A percentile compares a stretch with the other conserved stretches of the same genome.
These are phyloP conservation scores for Claviceps capensis DNA, from an alignment of 2,329 filamentous ascomycete genomes.

Conservation along the genomic window DNA sequence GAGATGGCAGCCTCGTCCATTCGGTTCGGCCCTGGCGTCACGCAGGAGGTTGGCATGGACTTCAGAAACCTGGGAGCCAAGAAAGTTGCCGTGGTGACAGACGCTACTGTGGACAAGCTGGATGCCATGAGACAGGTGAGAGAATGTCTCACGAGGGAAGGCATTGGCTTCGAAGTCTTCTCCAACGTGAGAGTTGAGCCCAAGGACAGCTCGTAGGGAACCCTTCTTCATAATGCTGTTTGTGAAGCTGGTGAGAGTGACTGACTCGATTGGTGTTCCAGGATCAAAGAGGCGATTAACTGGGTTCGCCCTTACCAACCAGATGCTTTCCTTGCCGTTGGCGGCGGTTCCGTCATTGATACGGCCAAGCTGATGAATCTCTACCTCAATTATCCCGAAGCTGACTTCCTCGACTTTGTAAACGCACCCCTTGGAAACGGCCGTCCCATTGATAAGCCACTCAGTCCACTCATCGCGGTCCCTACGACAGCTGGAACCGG, in stretches of 20 bases:
- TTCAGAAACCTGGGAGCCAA: slow-evolving; percentile 80
- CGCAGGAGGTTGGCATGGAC: slow-evolving; percentile 96
- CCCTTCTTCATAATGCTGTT: not conserved
- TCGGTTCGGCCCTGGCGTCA: slow-evolving; percentile 83
- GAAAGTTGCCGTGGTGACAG: slow-evolving; percentile 85
- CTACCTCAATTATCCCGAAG: slow-evolving; percentile 80
- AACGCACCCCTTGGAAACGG: slow-evolving; percentile 88
- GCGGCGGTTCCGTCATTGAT: slow-evolving; percentile 84
- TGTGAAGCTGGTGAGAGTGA: slow-evolving; percentile 16
- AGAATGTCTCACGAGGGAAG: slow-evolving; percentile 65
- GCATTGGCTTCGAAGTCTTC: slow-evolving; percentile 69
- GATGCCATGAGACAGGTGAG: slow-evolving; percentile 82
- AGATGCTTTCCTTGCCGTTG: slow-evolving; percentile 87
- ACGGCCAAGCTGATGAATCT: slow-evolving; percentile 98
- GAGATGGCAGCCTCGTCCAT: slow-evolving; percentile 96
- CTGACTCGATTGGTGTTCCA: slow-evolving; percentile 19
- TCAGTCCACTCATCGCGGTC: slow-evolving; percentile 68
- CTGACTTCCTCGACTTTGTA: slow-evolving; percentile 93
- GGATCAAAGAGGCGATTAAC: slow-evolving; percentile 77
- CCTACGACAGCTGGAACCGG: slow-evolving; percentile 77
- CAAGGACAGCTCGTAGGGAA: slow-evolving; percentile 73
- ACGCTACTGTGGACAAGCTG: slow-evolving; percentile 65
- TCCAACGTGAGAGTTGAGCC: slow-evolving; percentile 75
- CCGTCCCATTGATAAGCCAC: slow-evolving; percentile 53
- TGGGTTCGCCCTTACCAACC: slow-evolving; percentile 69